Conservation (phyloP, 2,329 filamentous ascomycete genomes). For the Ophiostoma tasmaniense region DNA sequence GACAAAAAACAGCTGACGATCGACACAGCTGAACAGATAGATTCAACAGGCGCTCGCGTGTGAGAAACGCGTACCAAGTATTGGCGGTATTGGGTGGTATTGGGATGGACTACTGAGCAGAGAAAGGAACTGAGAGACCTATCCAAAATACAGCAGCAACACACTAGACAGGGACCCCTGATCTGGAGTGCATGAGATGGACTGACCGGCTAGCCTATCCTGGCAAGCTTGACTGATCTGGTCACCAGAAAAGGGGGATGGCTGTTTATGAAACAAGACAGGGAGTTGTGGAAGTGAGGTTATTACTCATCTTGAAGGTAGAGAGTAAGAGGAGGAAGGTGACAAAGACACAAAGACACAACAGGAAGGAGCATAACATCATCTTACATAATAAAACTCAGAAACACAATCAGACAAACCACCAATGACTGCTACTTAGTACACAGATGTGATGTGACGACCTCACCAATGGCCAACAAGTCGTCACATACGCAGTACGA, state of each 20-base stretch:
- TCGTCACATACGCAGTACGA: not conserved
- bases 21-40: not conserved
- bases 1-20: not conserved
- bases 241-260: conserved; percentile 4
- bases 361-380: not conserved
- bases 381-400: not conserved
- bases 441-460: not conserved
- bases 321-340: not conserved
- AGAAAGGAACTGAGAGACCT: too few species aligned
- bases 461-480: not conserved
- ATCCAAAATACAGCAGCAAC: too few species aligned
- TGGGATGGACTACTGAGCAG: too few species aligned
- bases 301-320: not conserved
- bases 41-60: not conserved
- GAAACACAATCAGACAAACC: not conserved
- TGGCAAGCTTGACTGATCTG: conserved; percentile 4
- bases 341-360: too few species aligned
- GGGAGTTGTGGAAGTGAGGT: not conserved
- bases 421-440: too few species aligned
- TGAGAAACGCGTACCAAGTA: not conserved
- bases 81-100: not conserved
- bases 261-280: not conserved
- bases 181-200: not conserved
- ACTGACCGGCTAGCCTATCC: not conserved
- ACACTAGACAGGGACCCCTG: not conserved